These are phyloP conservation scores for Daphne laureola DNA, from an alignment of 441 rosid species.

Conservation along the genomic window DNA sequence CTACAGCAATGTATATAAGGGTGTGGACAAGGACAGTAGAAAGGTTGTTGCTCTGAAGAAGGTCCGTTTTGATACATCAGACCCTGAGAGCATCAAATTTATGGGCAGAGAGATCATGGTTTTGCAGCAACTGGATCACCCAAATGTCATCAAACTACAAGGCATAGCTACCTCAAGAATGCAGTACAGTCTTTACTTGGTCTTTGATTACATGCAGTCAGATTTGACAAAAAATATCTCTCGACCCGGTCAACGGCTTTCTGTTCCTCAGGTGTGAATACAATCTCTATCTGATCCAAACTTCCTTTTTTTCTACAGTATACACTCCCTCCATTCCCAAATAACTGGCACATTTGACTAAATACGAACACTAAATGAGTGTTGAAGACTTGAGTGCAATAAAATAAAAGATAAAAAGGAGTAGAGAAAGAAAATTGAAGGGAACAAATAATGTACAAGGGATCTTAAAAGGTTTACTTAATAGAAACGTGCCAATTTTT, in stretches of 20 bases:
- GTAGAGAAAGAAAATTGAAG: too few relatives aligned
- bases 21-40: slow-evolving; percentile 56
- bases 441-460: too few relatives aligned
- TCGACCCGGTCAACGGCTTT: slow-evolving; percentile 55
- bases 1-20: slow-evolving; percentile 85
- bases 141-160: slow-evolving; percentile 72
- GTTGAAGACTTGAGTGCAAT: too few relatives aligned
- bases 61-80: slow-evolving; percentile 76
- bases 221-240: slow-evolving; percentile 61
- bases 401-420: too few relatives aligned
- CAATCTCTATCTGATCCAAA: not conserved
- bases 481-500: too few relatives aligned
- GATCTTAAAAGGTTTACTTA: too few relatives aligned
- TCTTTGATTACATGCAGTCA: slow-evolving; percentile 63
- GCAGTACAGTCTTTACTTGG: slow-evolving; percentile 85
- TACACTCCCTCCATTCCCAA: too few relatives aligned
- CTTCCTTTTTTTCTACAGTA: not conserved
- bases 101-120: slow-evolving; percentile 85
- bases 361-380: too few relatives aligned
- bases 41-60: slow-evolving; percentile 81
- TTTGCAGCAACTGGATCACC: slow-evolving; percentile 66
- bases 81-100: slow-evolving; percentile 74
- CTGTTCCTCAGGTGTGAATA: slow-evolving; percentile 53
- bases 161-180: slow-evolving; percentile 85
- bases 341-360: too few relatives aligned